Evolutionary conservation across 208 protist genomes (phyloP).

Genomic region (Acanthamoeba healyi): DNA sequence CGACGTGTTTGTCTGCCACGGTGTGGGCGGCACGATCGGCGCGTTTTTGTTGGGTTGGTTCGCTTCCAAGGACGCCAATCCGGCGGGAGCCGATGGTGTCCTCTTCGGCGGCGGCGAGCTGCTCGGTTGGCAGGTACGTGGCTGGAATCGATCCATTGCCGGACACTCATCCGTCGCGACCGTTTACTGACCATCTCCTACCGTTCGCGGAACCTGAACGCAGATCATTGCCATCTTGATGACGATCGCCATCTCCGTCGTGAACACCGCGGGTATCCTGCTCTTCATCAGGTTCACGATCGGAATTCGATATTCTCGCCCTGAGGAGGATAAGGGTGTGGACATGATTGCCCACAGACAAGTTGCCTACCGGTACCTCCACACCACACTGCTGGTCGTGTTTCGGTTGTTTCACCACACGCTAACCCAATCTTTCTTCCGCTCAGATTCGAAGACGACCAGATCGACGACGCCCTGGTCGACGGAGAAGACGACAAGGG

Average conservation of each 20-base stretch:
- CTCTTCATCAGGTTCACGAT: constrained; percentile 55
- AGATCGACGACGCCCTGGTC: constrained; percentile 7
- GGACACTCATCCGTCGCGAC: too few species aligned
- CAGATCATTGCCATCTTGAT: constrained; percentile 38
- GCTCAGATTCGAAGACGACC: not conserved
- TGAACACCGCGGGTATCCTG: not conserved
- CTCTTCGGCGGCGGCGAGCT: constrained; percentile 57
- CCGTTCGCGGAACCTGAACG: not conserved
- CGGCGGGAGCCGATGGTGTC: constrained; percentile 1
- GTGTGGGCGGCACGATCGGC: constrained; percentile 19
- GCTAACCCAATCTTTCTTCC: too few species aligned
- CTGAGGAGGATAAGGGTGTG: constrained; percentile 41
- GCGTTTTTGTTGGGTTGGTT: constrained; percentile 46
- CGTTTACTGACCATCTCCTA: too few species aligned
- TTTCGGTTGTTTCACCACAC: too few species aligned
- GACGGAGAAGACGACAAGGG: not conserved
- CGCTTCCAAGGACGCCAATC: constrained; percentile 12
- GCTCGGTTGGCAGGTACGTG: constrained; percentile 48
- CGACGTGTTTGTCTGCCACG: constrained; percentile 63
- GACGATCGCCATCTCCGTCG: constrained; percentile 66
- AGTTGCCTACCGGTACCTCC: not conserved
- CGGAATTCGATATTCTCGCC: constrained; percentile 13
- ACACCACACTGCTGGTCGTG: not conserved
- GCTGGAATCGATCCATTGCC: too few species aligned
- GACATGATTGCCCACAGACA: constrained; percentile 52